Percentiles rank a stretch among this genome's conserved stretches.
These are phyloP conservation scores for Alternaria atra DNA, from an alignment of 2,329 filamentous ascomycete genomes.

Conservation along the genomic window DNA sequence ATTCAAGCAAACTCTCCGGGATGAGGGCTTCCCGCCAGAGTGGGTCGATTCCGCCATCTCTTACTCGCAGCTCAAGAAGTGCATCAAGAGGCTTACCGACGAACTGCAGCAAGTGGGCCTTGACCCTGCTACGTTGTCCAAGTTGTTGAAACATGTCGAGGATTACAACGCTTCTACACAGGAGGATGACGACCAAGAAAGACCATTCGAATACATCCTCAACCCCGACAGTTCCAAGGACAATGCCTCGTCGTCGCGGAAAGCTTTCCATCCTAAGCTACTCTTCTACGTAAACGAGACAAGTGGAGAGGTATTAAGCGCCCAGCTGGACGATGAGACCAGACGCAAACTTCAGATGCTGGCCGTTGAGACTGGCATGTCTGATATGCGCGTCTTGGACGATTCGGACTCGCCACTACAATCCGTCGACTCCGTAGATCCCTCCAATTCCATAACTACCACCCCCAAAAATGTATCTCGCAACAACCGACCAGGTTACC, in stretches of 20 bases:
- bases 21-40: conserved; percentile 77
- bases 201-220: conserved; percentile 51
- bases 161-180: conserved; percentile 43
- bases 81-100: conserved; percentile 78
- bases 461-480: conserved; percentile 4
- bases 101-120: conserved; percentile 78
- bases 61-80: conserved; percentile 87
- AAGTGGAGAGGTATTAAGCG: conserved; percentile 74
- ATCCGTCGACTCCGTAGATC: conserved; percentile 5
- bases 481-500: conserved; percentile 39
- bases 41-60: conserved; percentile 79
- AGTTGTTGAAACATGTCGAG: conserved; percentile 64
- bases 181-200: conserved; percentile 36
- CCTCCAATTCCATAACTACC: not conserved
- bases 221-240: conserved; percentile 22
- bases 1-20: conserved; percentile 74
- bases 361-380: conserved; percentile 58
- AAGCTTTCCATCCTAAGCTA: conserved; percentile 70
- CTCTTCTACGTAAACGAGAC: conserved; percentile 73
- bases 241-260: conserved; percentile 21
- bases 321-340: conserved; percentile 71
- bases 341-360: conserved; percentile 70
- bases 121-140: conserved; percentile 73
- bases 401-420: conserved; percentile 30
- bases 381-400: conserved; percentile 48